phyloP scores from a whole-genome alignment of 306 rosid species.

The Quercus engelmannii region DNA sequence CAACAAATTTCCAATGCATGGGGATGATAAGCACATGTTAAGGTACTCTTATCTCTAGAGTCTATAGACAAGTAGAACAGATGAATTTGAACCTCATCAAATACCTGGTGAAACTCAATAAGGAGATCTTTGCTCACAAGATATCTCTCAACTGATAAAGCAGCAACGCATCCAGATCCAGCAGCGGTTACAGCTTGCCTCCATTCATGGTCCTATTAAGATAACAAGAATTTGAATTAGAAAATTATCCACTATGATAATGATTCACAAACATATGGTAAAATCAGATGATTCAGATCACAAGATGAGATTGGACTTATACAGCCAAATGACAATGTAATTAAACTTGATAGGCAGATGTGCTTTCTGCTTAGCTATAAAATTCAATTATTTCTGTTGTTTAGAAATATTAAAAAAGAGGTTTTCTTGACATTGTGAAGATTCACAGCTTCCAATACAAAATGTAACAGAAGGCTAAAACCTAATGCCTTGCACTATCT shows the following conservation, averaged over 20 bases:
- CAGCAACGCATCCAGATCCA: slow-evolving; percentile 95
- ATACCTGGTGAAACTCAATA: slow-evolving; percentile 96
- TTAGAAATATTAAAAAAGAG: not conserved
- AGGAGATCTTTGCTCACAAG: slow-evolving; percentile 74
- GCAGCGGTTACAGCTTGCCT: slow-evolving; percentile 99
- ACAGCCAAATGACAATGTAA: not conserved
- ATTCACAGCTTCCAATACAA: not conserved
- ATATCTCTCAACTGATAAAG: slow-evolving; percentile 94
- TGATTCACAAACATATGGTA: slow-evolving; percentile 1
- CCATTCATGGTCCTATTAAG: slow-evolving; percentile 86
- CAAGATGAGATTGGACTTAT: slow-evolving; percentile 1
- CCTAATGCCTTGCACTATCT: not conserved
- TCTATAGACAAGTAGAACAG: slow-evolving; percentile 6
- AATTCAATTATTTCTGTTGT: not conserved
- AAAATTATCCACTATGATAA: not conserved
- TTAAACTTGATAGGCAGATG: not conserved
- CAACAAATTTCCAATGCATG: not conserved
- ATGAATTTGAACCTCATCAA: slow-evolving; percentile 8
- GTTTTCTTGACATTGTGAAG: not conserved
- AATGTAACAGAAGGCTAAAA: not conserved
- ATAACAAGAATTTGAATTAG: slow-evolving; percentile 1
- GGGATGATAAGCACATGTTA: slow-evolving; percentile 4
- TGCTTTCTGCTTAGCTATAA: not conserved
- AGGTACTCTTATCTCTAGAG: not conserved
- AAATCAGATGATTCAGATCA: slow-evolving; percentile 14